phyloP scores from a whole-genome alignment of 495 filamentous ascomycete genomes.

The Astrothelium macrocarpum region DNA sequence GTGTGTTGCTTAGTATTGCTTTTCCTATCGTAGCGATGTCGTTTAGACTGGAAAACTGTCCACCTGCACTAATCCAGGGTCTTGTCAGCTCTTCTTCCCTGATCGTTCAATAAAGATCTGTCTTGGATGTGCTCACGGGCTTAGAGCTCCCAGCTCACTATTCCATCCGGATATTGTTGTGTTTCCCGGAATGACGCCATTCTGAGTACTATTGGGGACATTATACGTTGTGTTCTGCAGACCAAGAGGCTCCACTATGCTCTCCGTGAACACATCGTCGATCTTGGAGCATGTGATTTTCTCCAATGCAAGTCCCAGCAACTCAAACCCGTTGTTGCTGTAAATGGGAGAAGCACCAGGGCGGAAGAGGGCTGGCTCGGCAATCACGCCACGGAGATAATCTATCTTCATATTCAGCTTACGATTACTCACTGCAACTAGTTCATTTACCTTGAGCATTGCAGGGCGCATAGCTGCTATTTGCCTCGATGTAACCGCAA shows the following conservation, averaged over 20 bases:
- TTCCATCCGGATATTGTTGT: slow-evolving; percentile 1
- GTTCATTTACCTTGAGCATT: slow-evolving; percentile 13
- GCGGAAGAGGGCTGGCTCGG: slow-evolving; percentile 39
- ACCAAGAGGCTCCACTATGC: slow-evolving; percentile 7
- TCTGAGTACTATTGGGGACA: neutral
- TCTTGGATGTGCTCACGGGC: slow-evolving; percentile 9
- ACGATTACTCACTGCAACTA: neutral
- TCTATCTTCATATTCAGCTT: slow-evolving; percentile 26
- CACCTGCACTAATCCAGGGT: slow-evolving; percentile 14
- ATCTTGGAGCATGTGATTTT: slow-evolving; percentile 42
- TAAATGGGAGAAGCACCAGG: slow-evolving; percentile 44
- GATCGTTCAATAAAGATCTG: neutral
- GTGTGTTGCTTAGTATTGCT: slow-evolving; percentile 18
- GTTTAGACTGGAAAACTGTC: slow-evolving; percentile 16
- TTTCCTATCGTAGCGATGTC: slow-evolving; percentile 20
- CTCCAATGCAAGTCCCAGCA: slow-evolving; percentile 47
- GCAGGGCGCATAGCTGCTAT: slow-evolving; percentile 19
- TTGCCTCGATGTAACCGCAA: slow-evolving; percentile 10
- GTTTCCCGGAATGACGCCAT: slow-evolving; percentile 12
- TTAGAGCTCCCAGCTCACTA: slow-evolving; percentile 8
- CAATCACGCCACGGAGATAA: slow-evolving; percentile 44
- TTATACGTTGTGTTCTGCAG: neutral
- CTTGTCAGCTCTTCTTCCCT: neutral
- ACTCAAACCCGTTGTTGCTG: slow-evolving; percentile 46
- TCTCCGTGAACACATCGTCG: slow-evolving; percentile 35